phyloP scores from a whole-genome alignment of 139 green algal species.

The Picochlorum sp. region DNA sequence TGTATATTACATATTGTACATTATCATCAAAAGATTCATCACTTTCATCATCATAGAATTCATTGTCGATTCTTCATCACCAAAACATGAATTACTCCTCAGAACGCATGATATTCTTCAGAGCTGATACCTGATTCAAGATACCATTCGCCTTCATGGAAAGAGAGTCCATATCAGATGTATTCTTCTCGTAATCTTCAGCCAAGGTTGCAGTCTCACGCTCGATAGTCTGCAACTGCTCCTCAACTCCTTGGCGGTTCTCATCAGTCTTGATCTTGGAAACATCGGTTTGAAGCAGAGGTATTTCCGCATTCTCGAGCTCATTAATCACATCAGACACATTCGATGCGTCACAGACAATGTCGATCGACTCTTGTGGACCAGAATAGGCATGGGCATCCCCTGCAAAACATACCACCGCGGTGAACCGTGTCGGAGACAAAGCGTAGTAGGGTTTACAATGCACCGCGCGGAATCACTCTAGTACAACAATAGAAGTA shows the following conservation, averaged over 20 bases:
- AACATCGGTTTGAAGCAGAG: not conserved
- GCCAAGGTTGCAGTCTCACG: conserved; percentile 6
- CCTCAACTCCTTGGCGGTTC: not conserved
- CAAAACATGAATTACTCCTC: not conserved
- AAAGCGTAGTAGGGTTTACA: no score
- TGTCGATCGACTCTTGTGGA: not conserved
- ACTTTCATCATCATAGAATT: no score
- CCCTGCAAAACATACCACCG: not conserved
- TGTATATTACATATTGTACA: not conserved
- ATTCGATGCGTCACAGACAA: not conserved
- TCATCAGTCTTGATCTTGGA: conserved; percentile 3
- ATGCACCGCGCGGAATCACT: no score
- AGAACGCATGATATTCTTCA: not conserved
- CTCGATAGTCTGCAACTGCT: conserved; percentile 4
- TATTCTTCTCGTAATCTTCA: not conserved
- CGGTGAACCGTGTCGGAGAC: no score
- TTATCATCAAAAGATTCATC: not conserved
- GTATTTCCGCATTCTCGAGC: conserved; percentile 1
- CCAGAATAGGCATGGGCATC: not conserved
- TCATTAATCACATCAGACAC: conserved; percentile 5
- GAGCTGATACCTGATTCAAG: not conserved
- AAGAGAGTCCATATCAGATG: not conserved
- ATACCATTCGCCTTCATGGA: conserved; percentile 2
- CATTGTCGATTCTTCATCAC: not conserved
- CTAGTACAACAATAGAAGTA: no score